Conservation (phyloP, 2,329 filamentous ascomycete genomes). For the Chrysosporium keratinophilum region DNA sequence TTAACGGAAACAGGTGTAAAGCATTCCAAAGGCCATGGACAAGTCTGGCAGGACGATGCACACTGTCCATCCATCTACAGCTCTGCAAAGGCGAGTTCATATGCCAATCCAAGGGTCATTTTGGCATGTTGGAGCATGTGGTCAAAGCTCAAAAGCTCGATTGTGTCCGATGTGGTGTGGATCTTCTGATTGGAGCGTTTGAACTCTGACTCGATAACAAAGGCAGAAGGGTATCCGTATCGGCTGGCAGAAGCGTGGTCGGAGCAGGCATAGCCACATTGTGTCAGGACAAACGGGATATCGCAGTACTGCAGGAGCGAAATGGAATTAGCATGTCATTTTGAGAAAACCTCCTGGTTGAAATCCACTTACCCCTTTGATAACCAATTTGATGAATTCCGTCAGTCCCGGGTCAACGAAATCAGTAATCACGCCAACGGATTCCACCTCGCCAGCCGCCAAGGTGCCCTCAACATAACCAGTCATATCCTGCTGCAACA, state of each 20-base stretch:
- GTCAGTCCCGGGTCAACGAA: constrained; percentile 77
- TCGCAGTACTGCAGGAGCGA: constrained; percentile 60
- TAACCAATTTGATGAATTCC: constrained; percentile 79
- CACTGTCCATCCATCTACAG: neutral
- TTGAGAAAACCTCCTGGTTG: too few species aligned
- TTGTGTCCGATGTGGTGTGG: constrained; percentile 61
- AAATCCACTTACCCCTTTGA: constrained; percentile 49
- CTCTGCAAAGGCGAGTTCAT: constrained; percentile 60
- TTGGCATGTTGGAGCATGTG: constrained; percentile 88
- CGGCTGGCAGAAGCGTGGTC: constrained; percentile 58
- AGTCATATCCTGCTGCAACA: constrained; percentile 98
- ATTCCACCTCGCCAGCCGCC: constrained; percentile 70
- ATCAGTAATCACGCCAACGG: constrained; percentile 86
- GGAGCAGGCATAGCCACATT: constrained; percentile 75
- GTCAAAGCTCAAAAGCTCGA: constrained; percentile 65
- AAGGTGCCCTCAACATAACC: constrained; percentile 79
- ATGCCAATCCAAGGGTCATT: constrained; percentile 71
- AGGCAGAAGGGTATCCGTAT: constrained; percentile 55
- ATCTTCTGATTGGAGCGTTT: constrained; percentile 58
- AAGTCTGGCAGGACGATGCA: neutral
- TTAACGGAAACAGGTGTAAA: neutral
- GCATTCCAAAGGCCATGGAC: neutral
- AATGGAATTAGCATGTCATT: neutral
- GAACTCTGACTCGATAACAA: constrained; percentile 54
- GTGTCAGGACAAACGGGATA: constrained; percentile 76